phyloP scores from a whole-genome alignment of 352 stramenopile genomes.

The Peronosclerospora sorghi region DNA sequence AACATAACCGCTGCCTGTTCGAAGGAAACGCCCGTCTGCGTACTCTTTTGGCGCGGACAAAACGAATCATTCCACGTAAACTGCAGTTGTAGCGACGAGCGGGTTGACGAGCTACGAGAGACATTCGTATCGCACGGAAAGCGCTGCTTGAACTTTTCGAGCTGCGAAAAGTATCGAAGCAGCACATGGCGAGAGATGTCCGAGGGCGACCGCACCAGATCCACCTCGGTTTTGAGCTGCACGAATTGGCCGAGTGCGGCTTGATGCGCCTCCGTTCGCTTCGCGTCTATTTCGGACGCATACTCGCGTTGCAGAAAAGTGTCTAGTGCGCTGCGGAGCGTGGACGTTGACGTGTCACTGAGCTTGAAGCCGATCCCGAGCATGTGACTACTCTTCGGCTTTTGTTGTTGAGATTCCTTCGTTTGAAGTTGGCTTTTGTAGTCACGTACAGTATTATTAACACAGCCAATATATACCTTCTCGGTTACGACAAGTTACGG shows the following conservation, averaged over 20 bases:
- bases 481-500: too few relatives aligned
- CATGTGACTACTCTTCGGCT: too few relatives aligned
- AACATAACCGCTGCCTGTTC: constrained; percentile 82
- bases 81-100: constrained; percentile 32
- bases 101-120: neutral
- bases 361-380: constrained; percentile 71
- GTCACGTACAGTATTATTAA: too few relatives aligned
- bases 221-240: constrained; percentile 53
- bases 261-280: constrained; percentile 12
- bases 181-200: constrained; percentile 55
- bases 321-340: constrained; percentile 36
- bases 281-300: constrained; percentile 13
- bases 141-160: constrained; percentile 47
- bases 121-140: constrained; percentile 38
- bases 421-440: too few relatives aligned
- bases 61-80: constrained; percentile 90
- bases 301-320: constrained; percentile 67
- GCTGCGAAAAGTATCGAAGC: constrained; percentile 66
- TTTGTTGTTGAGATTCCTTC: too few relatives aligned
- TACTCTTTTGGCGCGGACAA: constrained; percentile 76
- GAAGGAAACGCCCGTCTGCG: constrained; percentile 48
- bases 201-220: constrained; percentile 62
- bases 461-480: too few relatives aligned
- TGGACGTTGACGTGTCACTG: constrained; percentile 36
- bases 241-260: constrained; percentile 32